Conservation (phyloP, 2,329 filamentous ascomycete species). For the Penicillium sp. region DNA sequence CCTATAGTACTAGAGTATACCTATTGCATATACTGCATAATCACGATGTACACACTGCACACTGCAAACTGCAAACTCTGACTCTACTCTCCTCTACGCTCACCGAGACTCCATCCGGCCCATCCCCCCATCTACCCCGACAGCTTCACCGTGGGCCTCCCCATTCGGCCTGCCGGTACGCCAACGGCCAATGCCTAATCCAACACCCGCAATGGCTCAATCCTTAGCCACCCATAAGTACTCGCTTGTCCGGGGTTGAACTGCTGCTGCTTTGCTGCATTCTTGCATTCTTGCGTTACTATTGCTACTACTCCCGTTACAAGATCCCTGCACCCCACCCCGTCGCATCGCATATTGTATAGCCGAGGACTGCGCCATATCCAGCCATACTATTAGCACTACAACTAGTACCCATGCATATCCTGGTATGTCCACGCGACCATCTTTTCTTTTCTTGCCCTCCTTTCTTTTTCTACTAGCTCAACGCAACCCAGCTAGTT, state of each 20-base stretch:
- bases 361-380: background rate
- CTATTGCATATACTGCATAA: background rate
- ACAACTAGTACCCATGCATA: conserved; percentile 52
- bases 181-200: conserved; percentile 4
- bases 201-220: conserved; percentile 24
- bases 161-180: conserved; percentile 24
- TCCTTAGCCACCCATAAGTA: conserved; percentile 28
- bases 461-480: background rate
- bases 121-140: conserved; percentile 30
- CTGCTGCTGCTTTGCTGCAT: background rate
- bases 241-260: no score
- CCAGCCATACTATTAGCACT: no score
- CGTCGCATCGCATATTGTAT: background rate
- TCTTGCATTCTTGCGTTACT: background rate
- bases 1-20: no score
- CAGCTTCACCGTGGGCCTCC: conserved; percentile 36
- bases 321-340: no score
- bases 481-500: background rate
- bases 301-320: background rate
- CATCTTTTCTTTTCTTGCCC: conserved; percentile 10
- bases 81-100: conserved; percentile 21
- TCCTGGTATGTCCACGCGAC: conserved; percentile 45
- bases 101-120: conserved; percentile 43
- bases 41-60: no score
- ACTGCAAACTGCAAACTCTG: no score